Evolutionary conservation across 768 basidiomycete species (phyloP), one percentile per base, ranked within the genome.

Genomic region (Chalciporus chontae): DNA sequence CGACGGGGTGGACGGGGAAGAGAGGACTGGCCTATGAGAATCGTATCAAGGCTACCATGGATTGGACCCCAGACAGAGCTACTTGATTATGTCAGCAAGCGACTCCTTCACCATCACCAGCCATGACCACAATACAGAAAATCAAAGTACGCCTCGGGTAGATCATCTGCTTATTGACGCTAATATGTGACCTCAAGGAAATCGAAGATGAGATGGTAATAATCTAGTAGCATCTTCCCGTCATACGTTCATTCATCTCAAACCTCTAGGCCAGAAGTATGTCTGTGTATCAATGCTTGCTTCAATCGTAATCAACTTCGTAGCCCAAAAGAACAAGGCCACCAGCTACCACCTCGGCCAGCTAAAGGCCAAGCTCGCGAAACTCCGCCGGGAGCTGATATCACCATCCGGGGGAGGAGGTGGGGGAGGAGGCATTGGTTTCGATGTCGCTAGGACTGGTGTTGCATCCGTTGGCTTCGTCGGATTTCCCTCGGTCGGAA

Each of bases 361-460:
- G 73, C 84, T 97, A 67, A 97, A 97, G 70, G 95, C 96, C 49
- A 99, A 99, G 69, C 84, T 99, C 45, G 96, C 96, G 43, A 99
- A 99, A 68, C 86, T 98, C 40, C 80, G 92, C 54, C 82, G 96
- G 50, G 96, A 99, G 66, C 82, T 99, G 47, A 93, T 99, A 58
- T 76, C 81, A 9, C 84, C 89, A 0, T 74, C 87, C 4, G 69
- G 77, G 17, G 78, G 90, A 18, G 85, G 91, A 9, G 94, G 94
- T 0, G 94, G 94, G 0, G 93, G 90, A 0, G 84, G 79, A 1
- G 95, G 94, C 24, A 57, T 92, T 10, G 96, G 96, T 38, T 99
- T 99, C 74, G 96, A 99, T 78, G 96, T 99, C 32, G 95, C 95
- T 37, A 80, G 93, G 67, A 99, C 96, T 15, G 96, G 96, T 67